These are phyloP conservation scores for Eutrema japonicum DNA, from an alignment of 345 rosid genomes.

Conservation along the genomic window DNA sequence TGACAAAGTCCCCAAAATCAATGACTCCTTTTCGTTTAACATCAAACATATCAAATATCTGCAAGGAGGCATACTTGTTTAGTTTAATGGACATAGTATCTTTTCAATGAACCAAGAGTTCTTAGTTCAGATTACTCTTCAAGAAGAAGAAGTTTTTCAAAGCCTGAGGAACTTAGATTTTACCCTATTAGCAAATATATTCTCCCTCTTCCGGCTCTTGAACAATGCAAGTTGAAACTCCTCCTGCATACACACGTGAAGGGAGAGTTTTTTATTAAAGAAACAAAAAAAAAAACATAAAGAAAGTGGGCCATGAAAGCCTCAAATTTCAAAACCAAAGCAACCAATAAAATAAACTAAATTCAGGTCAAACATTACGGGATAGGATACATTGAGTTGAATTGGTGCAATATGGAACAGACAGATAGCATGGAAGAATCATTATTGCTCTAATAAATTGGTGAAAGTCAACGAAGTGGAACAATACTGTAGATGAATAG, in stretches of 20 bases:
- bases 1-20: constrained; percentile 93
- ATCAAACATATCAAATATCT: constrained; percentile 96
- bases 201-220: constrained; percentile 89
- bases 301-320: constrained; percentile 32
- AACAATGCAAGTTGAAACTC: constrained; percentile 95
- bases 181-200: constrained; percentile 95
- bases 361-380: constrained; percentile 39
- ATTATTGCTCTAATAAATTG: constrained; percentile 27
- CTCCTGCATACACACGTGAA: constrained; percentile 65
- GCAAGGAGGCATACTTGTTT: constrained; percentile 36
- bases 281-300: constrained; percentile 20
- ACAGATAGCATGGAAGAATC: constrained; percentile 27
- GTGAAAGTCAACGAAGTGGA: constrained; percentile 27
- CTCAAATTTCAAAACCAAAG: constrained; percentile 35
- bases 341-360: constrained; percentile 21
- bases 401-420: constrained; percentile 32
- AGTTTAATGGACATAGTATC: not conserved
- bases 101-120: not conserved
- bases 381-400: constrained; percentile 35
- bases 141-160: not conserved
- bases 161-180: not conserved
- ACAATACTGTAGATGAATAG: constrained; percentile 19
- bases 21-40: constrained; percentile 88
- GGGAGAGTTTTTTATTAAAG: not conserved
- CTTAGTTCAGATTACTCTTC: constrained; percentile 7